Base-by-base conservation (phyloP, 2,329 filamentous ascomycete species). In the Xylariaceae sp. region DNA sequence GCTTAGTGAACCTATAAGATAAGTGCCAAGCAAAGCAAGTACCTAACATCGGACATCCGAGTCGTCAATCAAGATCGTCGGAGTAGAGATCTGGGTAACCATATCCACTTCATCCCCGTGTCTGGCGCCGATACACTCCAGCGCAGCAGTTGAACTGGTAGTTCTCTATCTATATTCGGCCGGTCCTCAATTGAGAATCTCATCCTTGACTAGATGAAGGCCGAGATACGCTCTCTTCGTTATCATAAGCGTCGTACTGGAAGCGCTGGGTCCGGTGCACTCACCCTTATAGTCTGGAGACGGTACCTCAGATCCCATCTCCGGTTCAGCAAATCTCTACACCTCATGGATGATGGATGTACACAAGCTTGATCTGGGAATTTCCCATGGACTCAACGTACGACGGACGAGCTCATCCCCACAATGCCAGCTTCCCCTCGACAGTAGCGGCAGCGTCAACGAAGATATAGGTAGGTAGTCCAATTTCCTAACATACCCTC, bases 291-390 rank as follows among this genome's bases (percentile, higher is more conserved):
- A 9, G 1, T 11, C 35, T 47, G 53, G 23, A 55, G 51, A 4
- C n/a, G 41, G 39, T 55, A 13, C 57, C 62, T 60, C 9, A 17
- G 9, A 4, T n/a, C 10, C 61, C 52, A 56, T 4, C 60, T 58
- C 55, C 47, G 49, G 11, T 51, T 9, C 23, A 55, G 50, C n/a
- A 64, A 13, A 2, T 2, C 15, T 51, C 13, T 48, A 23, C 54
- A 62, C 15, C 39, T 49, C 35, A 55, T 23, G 53, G 39, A 30
- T 37, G 35, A 23, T 44, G 18, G n/a, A 64, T 64, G 13, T 56
- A 48, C 5, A 62, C 60, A 37, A 60, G 44, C 11, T 30, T 53
- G 45, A 60, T 47, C 58, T 51, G 37, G 57, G 61, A 10, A 61
- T 56, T 9, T 50, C 55, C 54, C 57, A 61, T 35, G 47, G 47